A percentile compares a stretch with the other conserved stretches of the same genome.
Evolutionary conservation across 2,329 filamentous ascomycete genomes (phyloP).

Genomic region (Aureobasidium musti): DNA sequence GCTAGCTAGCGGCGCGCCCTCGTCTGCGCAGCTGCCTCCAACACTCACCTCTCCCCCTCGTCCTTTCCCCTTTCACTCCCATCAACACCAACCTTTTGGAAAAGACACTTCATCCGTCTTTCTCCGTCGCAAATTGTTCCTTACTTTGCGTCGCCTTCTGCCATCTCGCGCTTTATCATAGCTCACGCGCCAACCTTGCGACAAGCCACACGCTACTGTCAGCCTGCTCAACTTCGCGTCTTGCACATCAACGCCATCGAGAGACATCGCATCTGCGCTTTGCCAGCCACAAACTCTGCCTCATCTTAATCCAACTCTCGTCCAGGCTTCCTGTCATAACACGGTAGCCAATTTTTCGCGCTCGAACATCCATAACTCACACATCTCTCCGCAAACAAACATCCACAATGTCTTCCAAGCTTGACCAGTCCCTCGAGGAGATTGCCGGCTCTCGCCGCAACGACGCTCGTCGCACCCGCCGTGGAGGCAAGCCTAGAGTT

Average conservation of each 20-base stretch:
- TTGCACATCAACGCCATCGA: constrained; percentile 6
- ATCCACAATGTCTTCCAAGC: constrained; percentile 78
- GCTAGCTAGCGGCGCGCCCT: background rate
- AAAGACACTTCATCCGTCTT: constrained; percentile 15
- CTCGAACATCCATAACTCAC: constrained; percentile 15
- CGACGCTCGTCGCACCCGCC: constrained; percentile 49
- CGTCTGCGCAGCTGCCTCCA: background rate
- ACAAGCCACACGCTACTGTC: constrained; percentile 16
- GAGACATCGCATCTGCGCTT: constrained; percentile 7
- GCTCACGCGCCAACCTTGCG: constrained; percentile 21
- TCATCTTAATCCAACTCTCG: background rate
- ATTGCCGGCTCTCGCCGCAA: constrained; percentile 56
- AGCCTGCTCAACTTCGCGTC: constrained; percentile 10
- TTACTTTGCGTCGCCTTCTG: background rate
- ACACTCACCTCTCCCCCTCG: background rate
- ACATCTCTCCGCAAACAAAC: constrained; percentile 21
- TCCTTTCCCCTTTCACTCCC: constrained; percentile 13
- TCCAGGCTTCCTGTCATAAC: background rate
- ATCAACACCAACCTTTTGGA: background rate
- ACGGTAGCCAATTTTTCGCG: constrained; percentile 14
- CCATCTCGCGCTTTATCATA: background rate
- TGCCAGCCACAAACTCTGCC: constrained; percentile 9
- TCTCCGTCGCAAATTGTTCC: constrained; percentile 1
- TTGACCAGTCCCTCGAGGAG: constrained; percentile 96
- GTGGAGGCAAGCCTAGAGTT: constrained; percentile 57